Percentiles rank a stretch among this genome's conserved stretches.
These are phyloP conservation scores for Carex parvula DNA, from an alignment of 176 grass and related monocot genomes.

Conservation along the genomic window DNA sequence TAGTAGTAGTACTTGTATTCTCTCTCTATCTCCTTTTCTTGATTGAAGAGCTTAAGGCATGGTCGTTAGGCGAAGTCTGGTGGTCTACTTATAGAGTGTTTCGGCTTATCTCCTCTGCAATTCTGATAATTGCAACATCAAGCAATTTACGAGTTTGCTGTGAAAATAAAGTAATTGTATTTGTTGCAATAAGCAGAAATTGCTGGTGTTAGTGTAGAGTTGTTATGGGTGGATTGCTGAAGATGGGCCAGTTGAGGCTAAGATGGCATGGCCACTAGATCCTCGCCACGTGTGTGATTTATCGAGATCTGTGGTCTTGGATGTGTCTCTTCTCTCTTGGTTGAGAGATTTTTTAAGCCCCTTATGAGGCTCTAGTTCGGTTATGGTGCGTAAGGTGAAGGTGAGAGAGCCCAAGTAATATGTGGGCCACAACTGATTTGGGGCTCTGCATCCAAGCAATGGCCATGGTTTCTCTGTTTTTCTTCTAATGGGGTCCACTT, in stretches of 20 bases:
- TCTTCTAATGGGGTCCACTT: not conserved
- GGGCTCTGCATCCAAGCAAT: not conserved
- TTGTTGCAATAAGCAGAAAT: not conserved
- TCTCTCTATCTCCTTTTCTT: conserved; percentile 22
- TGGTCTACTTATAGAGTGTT: not conserved
- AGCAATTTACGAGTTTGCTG: not conserved
- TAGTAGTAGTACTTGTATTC: not conserved
- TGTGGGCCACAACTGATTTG: not conserved
- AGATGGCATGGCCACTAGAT: conserved; percentile 29
- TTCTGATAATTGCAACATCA: not conserved
- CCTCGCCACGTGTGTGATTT: conserved; percentile 1
- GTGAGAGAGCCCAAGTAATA: not conserved
- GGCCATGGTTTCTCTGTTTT: not conserved
- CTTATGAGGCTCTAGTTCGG: conserved; percentile 5
- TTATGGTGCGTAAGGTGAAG: not conserved
- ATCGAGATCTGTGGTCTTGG: not conserved
- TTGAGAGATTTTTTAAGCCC: not conserved
- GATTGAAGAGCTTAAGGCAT: conserved; percentile 15
- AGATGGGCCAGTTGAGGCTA: conserved; percentile 31
- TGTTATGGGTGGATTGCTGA: not conserved
- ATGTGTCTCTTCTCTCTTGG: conserved; percentile 3
- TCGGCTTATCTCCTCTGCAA: not conserved
- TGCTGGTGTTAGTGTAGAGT: not conserved
- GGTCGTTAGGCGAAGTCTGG: not conserved
- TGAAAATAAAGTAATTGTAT: not conserved